These are phyloP conservation scores for Saposhnikovia divaricata DNA, from an alignment of 129 eudicot species.

Conservation along the genomic window DNA sequence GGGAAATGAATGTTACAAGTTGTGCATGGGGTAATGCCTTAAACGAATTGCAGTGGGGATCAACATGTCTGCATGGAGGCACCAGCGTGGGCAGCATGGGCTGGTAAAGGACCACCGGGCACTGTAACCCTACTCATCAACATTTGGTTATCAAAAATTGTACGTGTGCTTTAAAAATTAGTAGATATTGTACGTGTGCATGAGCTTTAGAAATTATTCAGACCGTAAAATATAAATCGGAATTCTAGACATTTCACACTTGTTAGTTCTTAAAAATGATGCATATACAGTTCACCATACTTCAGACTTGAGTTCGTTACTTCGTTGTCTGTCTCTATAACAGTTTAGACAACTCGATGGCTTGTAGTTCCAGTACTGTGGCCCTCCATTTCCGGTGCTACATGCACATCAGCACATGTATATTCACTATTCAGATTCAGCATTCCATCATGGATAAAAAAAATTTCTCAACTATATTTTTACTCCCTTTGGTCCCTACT, in stretches of 20 bases:
- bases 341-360: not conserved
- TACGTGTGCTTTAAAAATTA: not conserved
- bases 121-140: not conserved
- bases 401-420: too few species aligned
- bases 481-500: too few species aligned
- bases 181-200: too few species aligned
- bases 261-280: not conserved
- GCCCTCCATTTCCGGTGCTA: not conserved
- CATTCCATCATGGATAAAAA: too few species aligned
- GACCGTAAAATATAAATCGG: too few species aligned
- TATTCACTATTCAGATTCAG: too few species aligned
- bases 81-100: not conserved
- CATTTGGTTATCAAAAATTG: not conserved
- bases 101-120: not conserved
- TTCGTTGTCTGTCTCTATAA: not conserved
- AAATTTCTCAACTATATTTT: too few species aligned
- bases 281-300: not conserved
- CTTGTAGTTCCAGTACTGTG: not conserved
- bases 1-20: not conserved
- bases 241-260: too few species aligned
- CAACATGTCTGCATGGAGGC: not conserved
- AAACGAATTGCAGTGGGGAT: not conserved
- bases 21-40: not conserved
- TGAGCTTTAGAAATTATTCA: not conserved
- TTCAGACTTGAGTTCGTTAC: not conserved